Evolutionary conservation across 139 green algal species (phyloP), one percentile per base, ranked within the genome.

Genomic region (Micractinium conductrix): DNA sequence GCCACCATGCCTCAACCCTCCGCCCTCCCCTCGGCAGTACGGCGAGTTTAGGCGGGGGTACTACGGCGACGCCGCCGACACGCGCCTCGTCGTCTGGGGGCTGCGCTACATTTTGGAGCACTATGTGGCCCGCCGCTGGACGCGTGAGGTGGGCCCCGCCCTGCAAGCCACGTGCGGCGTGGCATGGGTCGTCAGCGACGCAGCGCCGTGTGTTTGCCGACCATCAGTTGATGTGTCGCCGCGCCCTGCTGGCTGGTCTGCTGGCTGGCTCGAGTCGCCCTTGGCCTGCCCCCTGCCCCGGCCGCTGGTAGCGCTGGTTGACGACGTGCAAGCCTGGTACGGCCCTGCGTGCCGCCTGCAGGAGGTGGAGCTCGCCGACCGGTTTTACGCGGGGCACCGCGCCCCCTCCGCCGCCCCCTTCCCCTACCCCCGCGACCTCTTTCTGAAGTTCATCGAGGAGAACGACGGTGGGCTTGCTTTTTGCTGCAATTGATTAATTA

Each of bases 61-160:
- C 69, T 82, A 94, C 38, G 92, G 92, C 35, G 96, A 98, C 63
- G 88, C 80, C 5, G 33, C 78, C 0, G 96, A 98, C 83, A 97
- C 93, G 0, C 88, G 96, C 3, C 84, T 95, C 1, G 84, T 98
- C 1, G 92, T 86, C 5, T 98, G 93, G 65, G 96, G 96, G 30
- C 91, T 98, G 2, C 89, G 95, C 0, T 97, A 98, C 87, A 84
- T 98, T 0, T 45, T 98, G 19, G 94, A 98, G 45, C 89, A 93
- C 42, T 97, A 94, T 58, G 55, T 98, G 9, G 26, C 78, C 3
- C 87, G 92, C 67, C 90, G 87, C 19, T 98, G 96, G 96, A 98
- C 96, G 22, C 80, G 90, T 67, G 33, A 83, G 78, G 78, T 74
- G 42, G 24, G 42, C 3, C 30, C n/a, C 10, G 60, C 55, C 55